Base-by-base conservation (phyloP, 2,329 filamentous ascomycete species). In the Xylariaceae sp. region DNA sequence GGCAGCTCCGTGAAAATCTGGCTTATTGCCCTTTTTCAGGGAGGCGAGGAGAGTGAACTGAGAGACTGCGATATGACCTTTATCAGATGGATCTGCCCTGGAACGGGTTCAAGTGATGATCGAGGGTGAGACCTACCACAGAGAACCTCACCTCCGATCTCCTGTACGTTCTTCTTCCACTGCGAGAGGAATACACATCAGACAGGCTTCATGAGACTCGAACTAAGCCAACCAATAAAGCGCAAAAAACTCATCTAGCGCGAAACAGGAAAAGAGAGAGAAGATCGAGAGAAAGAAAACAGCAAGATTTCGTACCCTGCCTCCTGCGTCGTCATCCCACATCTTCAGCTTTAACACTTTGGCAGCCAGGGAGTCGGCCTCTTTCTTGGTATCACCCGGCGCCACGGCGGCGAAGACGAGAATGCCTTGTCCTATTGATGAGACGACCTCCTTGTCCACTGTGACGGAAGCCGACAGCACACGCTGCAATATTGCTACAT, bases 391-490 rank as follows among this genome's bases (percentile, higher is more conserved):
- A 59, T 98, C 92, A 38, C 89, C 84, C 28, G 88, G 89, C 21
- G 85, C 88, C 30, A 98, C 81, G 17, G 89, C 92, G 15, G 90
- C 90, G 59, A 98, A 84, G 21, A 97, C 88, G 5, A 98, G 72
- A 30, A 98, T 68, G 19, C 92, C 92, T 63, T 83, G 86, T 43
- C 88, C 87, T 55, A 98, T 97, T 3, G 84, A 85, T 1, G 92
- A 97, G 31, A 98, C 77, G 19, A 95, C 68, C 59, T 94, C 75
- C 57, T 87, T 84, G 59, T 98, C 89, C 36, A 98, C 90, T 2
- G 88, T 92, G 54, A 98, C 92, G 6, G 90, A 96, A 44, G 90
- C 90, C 30, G 89, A 97, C 44, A 95, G 79, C 36, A 98, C 92
- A 50, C 92, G 79, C 66, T 98, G 92, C 37, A 97, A 69, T 44